Base-by-base conservation (phyloP, 306 rosid species). In the Sicyos edulis region DNA sequence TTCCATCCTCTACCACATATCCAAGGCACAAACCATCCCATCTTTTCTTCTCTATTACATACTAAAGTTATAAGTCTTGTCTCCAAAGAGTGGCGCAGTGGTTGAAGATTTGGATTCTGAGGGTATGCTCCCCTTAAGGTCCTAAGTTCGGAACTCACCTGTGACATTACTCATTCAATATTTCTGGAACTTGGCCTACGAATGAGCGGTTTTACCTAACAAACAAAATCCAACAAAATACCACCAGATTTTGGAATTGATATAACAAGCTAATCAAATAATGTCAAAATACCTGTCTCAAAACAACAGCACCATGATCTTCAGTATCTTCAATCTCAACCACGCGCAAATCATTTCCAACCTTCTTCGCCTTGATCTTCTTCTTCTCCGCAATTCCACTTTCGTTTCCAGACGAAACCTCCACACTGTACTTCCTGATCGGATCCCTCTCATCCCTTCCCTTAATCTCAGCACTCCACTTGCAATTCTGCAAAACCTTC, bases 401-500 rank as follows among this genome's bases (percentile, higher is more conserved):
- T 22, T 52, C 85, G 67, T 71, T 81, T 10, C 82, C 88, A 54
- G 81, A 76, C 7, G 84, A 78, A 42, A 86, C 87, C 32, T 80
- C 80, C 77, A 86, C 78, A 26, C 85, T 86, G 76, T 93, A 93
- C 75, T 68, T 91, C 79, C 87, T 76, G 79, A 50, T 77, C 76
- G 82, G 89, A 70, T 85, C 75, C 5, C 80, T 82, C 22, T 71
- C 83, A 3, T 88, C 92, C 22, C 83, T 93, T 6, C 92, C 92
- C 12, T 78, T 89, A 49, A 93, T 82, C 91, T 88, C 97, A 75
- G 97, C 96, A 79, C 85, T 85, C 95, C 89, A 93, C 68, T 82
- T 87, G 34, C 83, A 76, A 73, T 83, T 88, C 86, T 81, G 88
- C 77, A 76, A 79, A 21, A 14, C 20, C 82, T 88, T 76, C 82